Percentiles rank a stretch among this genome's conserved stretches.
These are phyloP conservation scores for Eutrema yunnanense DNA, from an alignment of 345 rosid species.

Conservation along the genomic window DNA sequence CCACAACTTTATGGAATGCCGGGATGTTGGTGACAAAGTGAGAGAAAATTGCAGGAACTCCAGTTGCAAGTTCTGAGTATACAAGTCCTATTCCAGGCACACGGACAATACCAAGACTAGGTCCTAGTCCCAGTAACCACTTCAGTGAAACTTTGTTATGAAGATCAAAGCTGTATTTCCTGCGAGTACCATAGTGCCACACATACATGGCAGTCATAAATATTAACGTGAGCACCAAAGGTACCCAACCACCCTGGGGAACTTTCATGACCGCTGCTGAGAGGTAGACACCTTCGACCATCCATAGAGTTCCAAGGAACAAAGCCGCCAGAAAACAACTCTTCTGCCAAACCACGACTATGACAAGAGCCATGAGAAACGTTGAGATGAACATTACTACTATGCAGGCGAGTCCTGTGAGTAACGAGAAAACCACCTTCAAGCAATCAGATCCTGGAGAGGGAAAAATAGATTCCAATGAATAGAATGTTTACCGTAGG, in stretches of 20 bases:
- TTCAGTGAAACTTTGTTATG: constrained; percentile 92
- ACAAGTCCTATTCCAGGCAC: constrained; percentile 95
- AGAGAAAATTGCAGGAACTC: constrained; percentile 91
- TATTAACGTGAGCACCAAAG: constrained; percentile 62
- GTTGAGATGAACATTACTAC: constrained; percentile 83
- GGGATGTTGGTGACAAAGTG: constrained; percentile 96
- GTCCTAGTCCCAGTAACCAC: constrained; percentile 91
- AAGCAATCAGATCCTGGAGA: constrained; percentile 17
- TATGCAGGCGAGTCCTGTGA: constrained; percentile 86
- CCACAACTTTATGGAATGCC: constrained; percentile 84
- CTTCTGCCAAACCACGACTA: constrained; percentile 73
- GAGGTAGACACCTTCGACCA: constrained; percentile 69
- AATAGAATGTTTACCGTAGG: constrained; percentile 57
- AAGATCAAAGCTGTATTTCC: constrained; percentile 83
- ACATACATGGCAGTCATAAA: constrained; percentile 74
- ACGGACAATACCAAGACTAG: constrained; percentile 93
- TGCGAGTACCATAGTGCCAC: constrained; percentile 91
- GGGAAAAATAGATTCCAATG: not conserved
- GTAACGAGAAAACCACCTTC: constrained; percentile 13
- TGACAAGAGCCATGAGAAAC: constrained; percentile 85
- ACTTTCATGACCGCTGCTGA: constrained; percentile 80
- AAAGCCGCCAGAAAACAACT: constrained; percentile 43
- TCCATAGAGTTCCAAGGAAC: constrained; percentile 69
- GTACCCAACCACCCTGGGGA: constrained; percentile 89
- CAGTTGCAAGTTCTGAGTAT: constrained; percentile 88